Base-by-base conservation (phyloP, 2,329 filamentous ascomycete species). In the Stagonosporopsis vannaccii region DNA sequence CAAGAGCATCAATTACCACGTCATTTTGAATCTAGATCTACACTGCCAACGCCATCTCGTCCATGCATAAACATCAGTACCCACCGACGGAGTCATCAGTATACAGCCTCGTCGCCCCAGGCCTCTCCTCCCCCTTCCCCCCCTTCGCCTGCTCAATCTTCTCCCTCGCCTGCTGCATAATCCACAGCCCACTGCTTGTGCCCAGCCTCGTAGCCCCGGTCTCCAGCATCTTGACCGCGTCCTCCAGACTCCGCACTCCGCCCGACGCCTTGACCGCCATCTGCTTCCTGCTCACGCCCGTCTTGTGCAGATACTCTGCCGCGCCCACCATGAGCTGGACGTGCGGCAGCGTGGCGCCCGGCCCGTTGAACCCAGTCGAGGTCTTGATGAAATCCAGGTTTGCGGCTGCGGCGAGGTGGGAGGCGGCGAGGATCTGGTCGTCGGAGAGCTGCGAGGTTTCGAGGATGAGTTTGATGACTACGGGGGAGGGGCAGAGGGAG, bases 361-460 rank as follows among this genome's bases (percentile, higher is more conserved):
- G 75, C 0, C 84, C 85, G 45, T 81, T 79, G 70, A 86, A 86
- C 1, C 85, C 85, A 1, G 85, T 87, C 26, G 80, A 82, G 0
- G 85, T 87, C 74, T 87, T 87, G 58, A 87, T 81, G 59, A 80
- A 87, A 62, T 87, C 83, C 43, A 83, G 82, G 4, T 79, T 79
- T 2, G 84, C 84, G 30, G 80, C 76, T 15, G 79, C 80, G 2
- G 82, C 80, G 36, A 87, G 75, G 20, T 81, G 77, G 17, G 79
- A 80, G 0, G 79, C 84, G 1, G 83, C 83, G 30, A 86, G 77
- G 50, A 86, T 81, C 59, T 86, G 78, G 5, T 75, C 65, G 5
- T 68, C 59, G 2, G 67, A 70, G 17, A 87, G 75, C 64, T 84
- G 80, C 0, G 81, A 82, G 7, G 84, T 85, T 68, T 87, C 85